phyloP scores from a whole-genome alignment of 2,329 filamentous ascomycete genomes.

The Fusarium sp. region DNA sequence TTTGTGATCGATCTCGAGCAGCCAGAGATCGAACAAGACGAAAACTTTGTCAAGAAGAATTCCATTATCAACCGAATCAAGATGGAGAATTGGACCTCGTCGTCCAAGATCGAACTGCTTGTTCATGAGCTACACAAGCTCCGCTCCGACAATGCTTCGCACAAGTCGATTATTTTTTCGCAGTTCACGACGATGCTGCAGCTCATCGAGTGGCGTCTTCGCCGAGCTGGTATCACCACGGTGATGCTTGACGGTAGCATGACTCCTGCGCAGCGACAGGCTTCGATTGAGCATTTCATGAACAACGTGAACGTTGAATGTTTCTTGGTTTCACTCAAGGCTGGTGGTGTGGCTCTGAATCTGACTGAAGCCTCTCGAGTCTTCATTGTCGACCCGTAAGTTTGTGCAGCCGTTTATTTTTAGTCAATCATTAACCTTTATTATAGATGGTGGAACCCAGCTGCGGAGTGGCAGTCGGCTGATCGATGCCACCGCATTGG shows the following conservation, averaged over 20 bases:
- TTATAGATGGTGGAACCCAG: constrained; percentile 97
- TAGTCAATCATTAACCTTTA: constrained; percentile 41
- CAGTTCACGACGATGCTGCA: constrained; percentile 98
- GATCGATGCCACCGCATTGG: constrained; percentile 96
- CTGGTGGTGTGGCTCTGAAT: constrained; percentile 94
- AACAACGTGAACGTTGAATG: constrained; percentile 93
- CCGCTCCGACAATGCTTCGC: constrained; percentile 89
- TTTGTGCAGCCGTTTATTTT: constrained; percentile 42
- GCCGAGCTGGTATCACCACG: constrained; percentile 95
- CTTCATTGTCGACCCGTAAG: constrained; percentile 95
- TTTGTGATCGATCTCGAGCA: constrained; percentile 94
- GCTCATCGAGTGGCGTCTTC: constrained; percentile 95
- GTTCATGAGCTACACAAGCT: constrained; percentile 94
- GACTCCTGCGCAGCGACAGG: constrained; percentile 92
- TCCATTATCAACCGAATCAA: constrained; percentile 99
- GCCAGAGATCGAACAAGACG: constrained; percentile 93
- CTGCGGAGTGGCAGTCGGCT: constrained; percentile 98
- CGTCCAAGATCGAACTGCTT: constrained; percentile 96
- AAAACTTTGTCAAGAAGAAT: constrained; percentile 86
- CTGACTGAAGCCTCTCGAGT: constrained; percentile 94
- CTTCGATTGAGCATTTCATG: constrained; percentile 97
- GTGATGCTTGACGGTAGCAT: constrained; percentile 99
- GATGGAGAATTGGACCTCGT: constrained; percentile 99
- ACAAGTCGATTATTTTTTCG: constrained; percentile 97
- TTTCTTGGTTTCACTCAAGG: constrained; percentile 95